A percentile compares a stretch with the other conserved stretches of the same genome.
These are phyloP conservation scores for Paraphoma sp. DNA, from an alignment of 2,329 filamentous ascomycete genomes.

Conservation along the genomic window DNA sequence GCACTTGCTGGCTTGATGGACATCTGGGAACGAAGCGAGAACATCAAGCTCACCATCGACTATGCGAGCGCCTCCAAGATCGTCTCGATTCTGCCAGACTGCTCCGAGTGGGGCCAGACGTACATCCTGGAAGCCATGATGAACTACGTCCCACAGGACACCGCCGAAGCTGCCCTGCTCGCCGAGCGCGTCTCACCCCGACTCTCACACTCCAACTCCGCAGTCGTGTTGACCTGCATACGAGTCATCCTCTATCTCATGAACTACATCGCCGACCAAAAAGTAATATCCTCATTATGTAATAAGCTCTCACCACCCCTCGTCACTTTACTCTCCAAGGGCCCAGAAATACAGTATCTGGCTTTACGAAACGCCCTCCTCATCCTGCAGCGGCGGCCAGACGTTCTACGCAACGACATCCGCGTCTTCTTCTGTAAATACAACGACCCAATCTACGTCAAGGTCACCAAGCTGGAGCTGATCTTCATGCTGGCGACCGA, in stretches of 20 bases:
- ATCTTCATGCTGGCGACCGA: conserved; percentile 99
- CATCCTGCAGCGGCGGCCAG: conserved; percentile 89
- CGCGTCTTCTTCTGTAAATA: conserved; percentile 99
- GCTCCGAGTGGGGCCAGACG: conserved; percentile 98
- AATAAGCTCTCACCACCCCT: conserved; percentile 93
- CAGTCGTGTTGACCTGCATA: conserved; percentile 94
- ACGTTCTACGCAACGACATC: conserved; percentile 95
- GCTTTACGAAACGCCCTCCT: conserved; percentile 91
- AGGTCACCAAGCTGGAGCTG: conserved; percentile 96
- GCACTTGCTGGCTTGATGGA: conserved; percentile 91
- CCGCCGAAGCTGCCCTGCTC: conserved; percentile 82
- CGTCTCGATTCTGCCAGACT: conserved; percentile 93
- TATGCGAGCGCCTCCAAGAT: conserved; percentile 98
- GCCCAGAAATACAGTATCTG: conserved; percentile 97
- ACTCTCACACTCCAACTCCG: conserved; percentile 94
- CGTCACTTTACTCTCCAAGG: conserved; percentile 93
- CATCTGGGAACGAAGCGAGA: conserved; percentile 97
- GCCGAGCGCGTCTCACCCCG: conserved; percentile 95
- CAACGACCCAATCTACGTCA: conserved; percentile 99
- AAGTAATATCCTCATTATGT: conserved; percentile 84
- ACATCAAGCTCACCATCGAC: conserved; percentile 97
- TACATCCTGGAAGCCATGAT: conserved; percentile 98
- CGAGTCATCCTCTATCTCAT: conserved; percentile 96
- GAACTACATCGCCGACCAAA: conserved; percentile 96
- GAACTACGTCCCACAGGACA: conserved; percentile 95